phyloP scores from a whole-genome alignment of 2,329 filamentous ascomycete species.

The Plenodomus lindquistii region DNA sequence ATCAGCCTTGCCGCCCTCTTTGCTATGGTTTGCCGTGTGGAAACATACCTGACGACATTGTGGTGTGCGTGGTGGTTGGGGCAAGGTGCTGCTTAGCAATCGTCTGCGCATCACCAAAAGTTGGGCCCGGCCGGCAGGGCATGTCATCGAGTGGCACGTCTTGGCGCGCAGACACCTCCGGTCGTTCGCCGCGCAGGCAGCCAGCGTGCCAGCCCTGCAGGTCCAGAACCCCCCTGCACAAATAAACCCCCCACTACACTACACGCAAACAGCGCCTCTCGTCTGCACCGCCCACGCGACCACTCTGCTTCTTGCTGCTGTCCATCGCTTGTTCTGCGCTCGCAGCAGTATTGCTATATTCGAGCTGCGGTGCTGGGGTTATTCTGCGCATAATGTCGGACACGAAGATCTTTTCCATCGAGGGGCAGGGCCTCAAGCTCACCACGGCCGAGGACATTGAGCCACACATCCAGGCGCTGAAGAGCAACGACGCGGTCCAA shows the following conservation, averaged over 20 bases:
- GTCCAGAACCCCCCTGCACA: slow-evolving; percentile 15
- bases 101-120: slow-evolving; percentile 7
- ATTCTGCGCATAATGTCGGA: slow-evolving; percentile 45
- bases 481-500: slow-evolving; percentile 73
- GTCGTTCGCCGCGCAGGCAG: slow-evolving; percentile 13
- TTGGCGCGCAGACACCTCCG: slow-evolving; percentile 26
- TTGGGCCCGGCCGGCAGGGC: slow-evolving; percentile 5
- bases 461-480: slow-evolving; percentile 76
- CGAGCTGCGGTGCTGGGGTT: not conserved
- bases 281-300: slow-evolving; percentile 4
- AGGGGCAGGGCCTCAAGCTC: slow-evolving; percentile 90
- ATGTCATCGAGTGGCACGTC: slow-evolving; percentile 24
- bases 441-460: slow-evolving; percentile 86
- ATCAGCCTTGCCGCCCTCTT: slow-evolving; percentile 10
- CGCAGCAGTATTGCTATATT: not conserved
- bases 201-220: slow-evolving; percentile 11
- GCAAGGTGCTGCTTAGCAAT: slow-evolving; percentile 33
- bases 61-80: slow-evolving; percentile 22
- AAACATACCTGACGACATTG: slow-evolving; percentile 41
- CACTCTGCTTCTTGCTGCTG: slow-evolving; percentile 2
- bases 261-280: slow-evolving; percentile 29
- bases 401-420: slow-evolving; percentile 80
- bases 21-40: slow-evolving; percentile 1
- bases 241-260: slow-evolving; percentile 34
- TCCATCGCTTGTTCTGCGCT: not conserved